Evolutionary conservation across 78 protist species (phyloP).

Genomic region (Isochrysis galbana): DNA sequence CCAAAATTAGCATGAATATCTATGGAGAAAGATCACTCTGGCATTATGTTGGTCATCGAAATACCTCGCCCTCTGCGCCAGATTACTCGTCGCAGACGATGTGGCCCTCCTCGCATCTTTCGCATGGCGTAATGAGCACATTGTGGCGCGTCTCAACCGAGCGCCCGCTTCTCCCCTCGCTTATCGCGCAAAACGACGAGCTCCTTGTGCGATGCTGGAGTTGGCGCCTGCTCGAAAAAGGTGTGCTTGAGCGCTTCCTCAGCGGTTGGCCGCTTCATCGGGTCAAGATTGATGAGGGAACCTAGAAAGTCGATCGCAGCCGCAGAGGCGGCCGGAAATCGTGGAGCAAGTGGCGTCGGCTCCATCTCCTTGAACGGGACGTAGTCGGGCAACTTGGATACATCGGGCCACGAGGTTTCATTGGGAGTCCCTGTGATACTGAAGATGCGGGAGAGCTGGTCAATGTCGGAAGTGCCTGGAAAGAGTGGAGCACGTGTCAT

Average conservation of each 20-base stretch:
- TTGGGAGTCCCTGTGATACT: neutral
- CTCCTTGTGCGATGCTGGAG: neutral
- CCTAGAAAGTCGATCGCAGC: neutral
- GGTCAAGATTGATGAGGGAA: neutral
- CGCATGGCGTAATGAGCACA: no score
- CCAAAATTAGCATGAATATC: no score
- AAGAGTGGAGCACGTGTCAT: conserved; percentile 19
- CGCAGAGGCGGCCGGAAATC: neutral
- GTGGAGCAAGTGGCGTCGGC: neutral
- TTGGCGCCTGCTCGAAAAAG: neutral
- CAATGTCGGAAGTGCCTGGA: conserved; percentile 4
- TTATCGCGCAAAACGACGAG: no score
- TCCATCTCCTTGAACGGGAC: neutral
- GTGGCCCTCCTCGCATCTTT: no score
- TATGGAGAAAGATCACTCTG: no score
- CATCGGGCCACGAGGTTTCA: neutral
- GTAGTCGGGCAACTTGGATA: neutral
- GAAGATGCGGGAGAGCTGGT: conserved; percentile 7
- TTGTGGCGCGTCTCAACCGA: no score
- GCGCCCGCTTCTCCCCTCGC: no score
- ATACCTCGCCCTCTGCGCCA: no score
- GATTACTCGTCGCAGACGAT: no score
- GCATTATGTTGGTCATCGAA: no score
- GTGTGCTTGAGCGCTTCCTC: neutral
- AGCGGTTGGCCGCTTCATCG: neutral